phyloP scores from a whole-genome alignment of 805 yeast species.

The Metschnikowia hibisci region DNA sequence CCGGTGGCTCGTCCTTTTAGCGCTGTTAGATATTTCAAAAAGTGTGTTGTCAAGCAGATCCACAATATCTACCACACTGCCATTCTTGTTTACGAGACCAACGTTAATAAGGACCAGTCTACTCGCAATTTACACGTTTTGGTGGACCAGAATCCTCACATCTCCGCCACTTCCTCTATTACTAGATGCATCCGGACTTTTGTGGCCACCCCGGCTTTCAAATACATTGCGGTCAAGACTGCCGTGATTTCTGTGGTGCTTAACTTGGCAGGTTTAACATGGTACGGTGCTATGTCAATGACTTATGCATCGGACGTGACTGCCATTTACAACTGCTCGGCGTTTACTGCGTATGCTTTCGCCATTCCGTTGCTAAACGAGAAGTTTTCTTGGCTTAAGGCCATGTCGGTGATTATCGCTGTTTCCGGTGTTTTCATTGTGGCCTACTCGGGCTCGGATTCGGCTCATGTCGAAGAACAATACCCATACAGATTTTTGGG shows the following conservation, averaged over 20 bases:
- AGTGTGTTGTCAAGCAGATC: conserved; percentile 37
- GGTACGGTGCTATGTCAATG: conserved; percentile 81
- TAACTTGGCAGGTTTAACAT: conserved; percentile 73
- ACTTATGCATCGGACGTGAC: conserved; percentile 84
- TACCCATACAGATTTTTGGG: conserved; percentile 67
- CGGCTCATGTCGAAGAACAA: conserved; percentile 16
- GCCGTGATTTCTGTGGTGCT: conserved; percentile 51
- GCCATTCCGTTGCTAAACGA: conserved; percentile 74
- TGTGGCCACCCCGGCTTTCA: conserved; percentile 42
- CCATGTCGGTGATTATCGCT: conserved; percentile 66
- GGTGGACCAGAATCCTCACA: conserved; percentile 35
- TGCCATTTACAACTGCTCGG: conserved; percentile 86
- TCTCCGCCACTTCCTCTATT: conserved; percentile 32
- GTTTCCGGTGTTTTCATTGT: conserved; percentile 72
- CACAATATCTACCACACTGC: conserved; percentile 44
- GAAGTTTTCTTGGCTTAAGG: conserved; percentile 57
- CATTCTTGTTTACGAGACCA: conserved; percentile 39
- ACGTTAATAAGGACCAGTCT: conserved; percentile 34
- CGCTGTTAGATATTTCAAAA: conserved; percentile 29
- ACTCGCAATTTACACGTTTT: conserved; percentile 30
- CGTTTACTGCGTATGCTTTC: conserved; percentile 82
- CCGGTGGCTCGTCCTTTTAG: conserved; percentile 12
- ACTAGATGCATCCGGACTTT: conserved; percentile 33
- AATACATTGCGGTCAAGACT: conserved; percentile 43
- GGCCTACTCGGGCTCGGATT: conserved; percentile 55